Conservation (phyloP, 2,329 filamentous ascomycete species). For the Pseudopyrenochaeta lycopersici region DNA sequence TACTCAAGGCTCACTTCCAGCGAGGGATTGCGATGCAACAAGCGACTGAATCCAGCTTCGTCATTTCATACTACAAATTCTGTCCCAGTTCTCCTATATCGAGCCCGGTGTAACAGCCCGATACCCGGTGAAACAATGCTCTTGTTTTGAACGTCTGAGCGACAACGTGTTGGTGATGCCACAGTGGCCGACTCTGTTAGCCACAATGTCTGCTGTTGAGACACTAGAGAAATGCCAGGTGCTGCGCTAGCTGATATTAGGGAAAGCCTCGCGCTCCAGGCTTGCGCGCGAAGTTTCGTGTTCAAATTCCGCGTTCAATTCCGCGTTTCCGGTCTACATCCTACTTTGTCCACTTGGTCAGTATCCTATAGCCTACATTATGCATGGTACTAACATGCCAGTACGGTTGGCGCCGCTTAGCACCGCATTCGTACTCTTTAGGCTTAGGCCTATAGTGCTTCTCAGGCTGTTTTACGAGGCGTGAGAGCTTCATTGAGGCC, state of each 20-base stretch:
- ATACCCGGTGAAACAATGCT: neutral
- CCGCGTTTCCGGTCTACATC: neutral
- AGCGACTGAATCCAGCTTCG: neutral
- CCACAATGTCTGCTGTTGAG: neutral
- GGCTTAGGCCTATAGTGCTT: neutral
- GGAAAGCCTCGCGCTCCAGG: neutral
- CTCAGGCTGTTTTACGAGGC: constrained; percentile 1
- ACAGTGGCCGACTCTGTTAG: neutral
- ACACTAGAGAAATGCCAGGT: neutral
- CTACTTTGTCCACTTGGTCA: neutral
- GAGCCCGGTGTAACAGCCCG: neutral
- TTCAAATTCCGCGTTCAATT: neutral
- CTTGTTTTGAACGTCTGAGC: neutral
- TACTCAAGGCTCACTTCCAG: constrained; percentile 1
- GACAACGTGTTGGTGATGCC: neutral
- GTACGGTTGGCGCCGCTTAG: too few species aligned
- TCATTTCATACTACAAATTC: neutral
- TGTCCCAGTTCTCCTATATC: neutral
- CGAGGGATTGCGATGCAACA: neutral
- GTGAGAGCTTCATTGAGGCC: constrained; percentile 1
- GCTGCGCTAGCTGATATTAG: neutral
- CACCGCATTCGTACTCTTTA: too few species aligned
- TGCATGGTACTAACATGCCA: neutral
- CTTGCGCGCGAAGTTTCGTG: neutral
- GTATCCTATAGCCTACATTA: neutral